Base-by-base conservation (phyloP, 2,329 filamentous ascomycete genomes). In the Penicillium sp. region DNA sequence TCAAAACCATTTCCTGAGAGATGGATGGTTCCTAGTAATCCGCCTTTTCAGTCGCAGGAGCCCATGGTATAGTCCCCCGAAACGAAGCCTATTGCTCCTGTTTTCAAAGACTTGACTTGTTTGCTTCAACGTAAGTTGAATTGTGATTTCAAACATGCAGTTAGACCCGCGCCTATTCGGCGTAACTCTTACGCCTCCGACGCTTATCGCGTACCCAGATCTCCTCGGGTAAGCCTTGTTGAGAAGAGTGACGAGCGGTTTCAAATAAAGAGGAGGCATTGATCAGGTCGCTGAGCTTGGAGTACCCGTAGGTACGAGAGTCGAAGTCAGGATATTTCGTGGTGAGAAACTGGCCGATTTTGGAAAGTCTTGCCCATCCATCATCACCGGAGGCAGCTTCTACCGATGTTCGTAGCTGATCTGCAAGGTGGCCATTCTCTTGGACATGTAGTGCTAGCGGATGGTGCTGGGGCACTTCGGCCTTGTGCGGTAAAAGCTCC, bases 111-210 rank as follows among this genome's bases (percentile, higher is more conserved):
- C n/a, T n/a, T n/a, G n/a, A n/a, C n/a, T n/a, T n/a, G n/a, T n/a
- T n/a, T n/a, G n/a, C n/a, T n/a, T n/a, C n/a, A n/a, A n/a, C n/a
- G n/a, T n/a, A n/a, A n/a, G n/a, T n/a, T n/a, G n/a, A n/a, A n/a
- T n/a, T n/a, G n/a, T n/a, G n/a, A n/a, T n/a, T n/a, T n/a, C n/a
- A n/a, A n/a, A n/a, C n/a, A n/a, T n/a, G n/a, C n/a, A n/a, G n/a
- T n/a, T n/a, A n/a, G n/a, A n/a, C n/a, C n/a, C n/a, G n/a, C n/a
- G n/a, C n/a, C n/a, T 23, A 23, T 7, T 23, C 11, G 11, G 21
- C 21, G 11, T 7, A 23, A 23, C 11, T 68, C 64, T 31, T 26
- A 18, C 11, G 32, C 34, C 23, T 25, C 34, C 31, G 25, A 31
- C 7, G 36, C 36, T 40, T 44, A 33, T 40, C 36, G 13, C 35